A percentile compares a stretch with the other conserved stretches of the same genome.
Evolutionary conservation across 495 filamentous ascomycete species (phyloP).

Genomic region (Zalerion maritima): DNA sequence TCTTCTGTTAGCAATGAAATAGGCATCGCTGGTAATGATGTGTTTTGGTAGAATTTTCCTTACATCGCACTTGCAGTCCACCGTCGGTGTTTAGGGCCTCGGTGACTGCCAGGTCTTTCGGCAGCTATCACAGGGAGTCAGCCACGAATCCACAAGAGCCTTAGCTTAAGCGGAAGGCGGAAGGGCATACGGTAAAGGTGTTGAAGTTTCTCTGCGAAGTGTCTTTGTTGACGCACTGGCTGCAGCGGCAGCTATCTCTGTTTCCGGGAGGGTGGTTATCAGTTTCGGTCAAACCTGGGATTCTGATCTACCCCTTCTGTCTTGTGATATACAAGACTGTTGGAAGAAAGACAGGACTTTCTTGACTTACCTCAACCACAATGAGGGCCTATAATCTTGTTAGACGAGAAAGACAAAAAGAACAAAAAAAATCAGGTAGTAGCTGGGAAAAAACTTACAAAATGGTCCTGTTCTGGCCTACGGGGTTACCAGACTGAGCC

Average conservation of each 20-base stretch:
- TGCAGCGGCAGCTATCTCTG: slow-evolving; percentile 75
- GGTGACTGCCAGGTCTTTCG: slow-evolving; percentile 31
- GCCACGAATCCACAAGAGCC: slow-evolving; percentile 2
- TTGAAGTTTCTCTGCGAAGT: slow-evolving; percentile 63
- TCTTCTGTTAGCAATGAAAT: not conserved
- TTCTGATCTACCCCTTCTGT: too few relatives aligned
- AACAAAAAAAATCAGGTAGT: too few relatives aligned
- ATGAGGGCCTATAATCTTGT: too few relatives aligned
- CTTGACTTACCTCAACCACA: too few relatives aligned
- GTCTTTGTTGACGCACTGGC: slow-evolving; percentile 55
- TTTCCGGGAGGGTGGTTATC: too few relatives aligned
- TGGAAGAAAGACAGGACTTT: too few relatives aligned
- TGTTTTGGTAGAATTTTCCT: slow-evolving; percentile 3
- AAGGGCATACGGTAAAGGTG: slow-evolving; percentile 45
- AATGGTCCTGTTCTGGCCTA: too few relatives aligned
- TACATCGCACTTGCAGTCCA: slow-evolving; percentile 31
- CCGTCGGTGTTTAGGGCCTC: slow-evolving; percentile 13
- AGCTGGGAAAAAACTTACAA: too few relatives aligned
- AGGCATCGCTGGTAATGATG: slow-evolving; percentile 8
- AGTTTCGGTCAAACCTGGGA: too few relatives aligned
- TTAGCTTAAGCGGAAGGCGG: slow-evolving; percentile 7
- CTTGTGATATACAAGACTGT: too few relatives aligned
- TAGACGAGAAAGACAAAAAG: too few relatives aligned
- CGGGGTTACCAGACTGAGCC: too few relatives aligned
- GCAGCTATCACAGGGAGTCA: slow-evolving; percentile 31